These are phyloP conservation scores for Fistulina hepatica DNA, from an alignment of 1,284 basidiomycete genomes.

Conservation along the genomic window DNA sequence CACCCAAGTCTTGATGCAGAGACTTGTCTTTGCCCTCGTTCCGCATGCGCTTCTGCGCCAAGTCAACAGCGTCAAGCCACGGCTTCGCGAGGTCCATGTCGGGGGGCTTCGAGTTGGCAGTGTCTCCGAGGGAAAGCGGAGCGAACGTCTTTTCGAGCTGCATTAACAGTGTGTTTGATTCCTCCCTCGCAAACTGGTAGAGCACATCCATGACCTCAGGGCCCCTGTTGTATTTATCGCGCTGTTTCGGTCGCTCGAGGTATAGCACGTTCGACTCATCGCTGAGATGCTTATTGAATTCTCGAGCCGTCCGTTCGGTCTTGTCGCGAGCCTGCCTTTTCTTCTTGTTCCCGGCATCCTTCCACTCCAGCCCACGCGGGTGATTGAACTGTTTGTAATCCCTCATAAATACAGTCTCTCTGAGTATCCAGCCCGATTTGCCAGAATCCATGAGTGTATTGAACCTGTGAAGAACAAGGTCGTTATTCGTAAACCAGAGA, in stretches of 20 bases:
- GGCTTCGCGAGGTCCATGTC: slow-evolving; percentile 25
- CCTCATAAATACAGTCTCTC: neutral
- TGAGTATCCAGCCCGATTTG: slow-evolving; percentile 11
- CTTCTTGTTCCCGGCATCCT: slow-evolving; percentile 4
- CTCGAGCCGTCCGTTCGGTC: neutral
- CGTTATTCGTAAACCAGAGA: neutral
- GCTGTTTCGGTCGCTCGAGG: neutral
- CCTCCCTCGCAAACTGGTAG: neutral
- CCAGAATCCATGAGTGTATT: slow-evolving; percentile 13
- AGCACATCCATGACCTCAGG: slow-evolving; percentile 15
- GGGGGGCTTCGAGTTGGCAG: slow-evolving; percentile 16
- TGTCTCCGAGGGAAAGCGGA: neutral
- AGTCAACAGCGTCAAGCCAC: slow-evolving; percentile 18
- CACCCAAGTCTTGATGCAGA: slow-evolving; percentile 17
- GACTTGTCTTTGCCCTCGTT: slow-evolving; percentile 11
- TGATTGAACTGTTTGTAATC: slow-evolving; percentile 3
- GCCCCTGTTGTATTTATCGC: neutral
- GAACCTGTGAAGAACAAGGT: slow-evolving; percentile 6
- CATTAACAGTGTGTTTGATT: slow-evolving; percentile 7
- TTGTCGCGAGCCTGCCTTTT: slow-evolving; percentile 4
- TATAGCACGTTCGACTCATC: slow-evolving; percentile 6
- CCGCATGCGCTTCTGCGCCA: neutral
- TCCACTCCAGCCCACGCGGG: slow-evolving; percentile 11
- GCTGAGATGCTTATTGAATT: neutral
- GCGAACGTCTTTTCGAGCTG: slow-evolving; percentile 10